These are phyloP conservation scores for Talaromyces trachyspermus DNA, from an alignment of 495 filamentous ascomycete species.

Conservation along the genomic window DNA sequence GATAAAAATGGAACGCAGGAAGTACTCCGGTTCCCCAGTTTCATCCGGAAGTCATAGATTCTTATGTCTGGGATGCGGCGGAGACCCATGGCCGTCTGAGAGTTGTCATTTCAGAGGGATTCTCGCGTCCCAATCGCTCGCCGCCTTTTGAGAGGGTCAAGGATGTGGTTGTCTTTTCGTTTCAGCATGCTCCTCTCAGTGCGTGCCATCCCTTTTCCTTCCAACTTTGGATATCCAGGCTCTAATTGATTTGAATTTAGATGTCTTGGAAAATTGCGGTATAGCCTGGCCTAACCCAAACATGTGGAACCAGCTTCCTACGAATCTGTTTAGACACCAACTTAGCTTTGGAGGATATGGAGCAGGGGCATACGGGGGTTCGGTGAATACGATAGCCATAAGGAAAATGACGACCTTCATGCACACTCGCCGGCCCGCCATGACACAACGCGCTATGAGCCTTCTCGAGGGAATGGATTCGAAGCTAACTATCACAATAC, in stretches of 20 bases:
- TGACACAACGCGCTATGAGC: constrained; percentile 7
- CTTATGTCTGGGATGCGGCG: constrained; percentile 64
- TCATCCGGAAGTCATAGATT: constrained; percentile 60
- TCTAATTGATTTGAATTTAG: no score
- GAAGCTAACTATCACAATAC: constrained; percentile 16
- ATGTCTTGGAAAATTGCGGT: constrained; percentile 65
- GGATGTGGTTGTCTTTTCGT: constrained; percentile 72
- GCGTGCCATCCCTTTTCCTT: constrained; percentile 16
- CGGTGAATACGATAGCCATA: constrained; percentile 11
- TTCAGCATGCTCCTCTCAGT: constrained; percentile 81
- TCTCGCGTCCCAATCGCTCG: constrained; percentile 37
- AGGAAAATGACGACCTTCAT: constrained; percentile 36
- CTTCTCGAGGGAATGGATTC: constrained; percentile 8
- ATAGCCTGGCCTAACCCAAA: constrained; percentile 75
- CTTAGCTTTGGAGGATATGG: constrained; percentile 12
- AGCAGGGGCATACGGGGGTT: constrained; percentile 4
- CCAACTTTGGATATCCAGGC: no score
- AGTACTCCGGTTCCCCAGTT: constrained; percentile 67
- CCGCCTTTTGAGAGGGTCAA: constrained; percentile 61
- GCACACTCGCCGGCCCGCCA: constrained; percentile 43
- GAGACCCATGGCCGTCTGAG: constrained; percentile 69
- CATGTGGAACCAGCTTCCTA: constrained; percentile 56
- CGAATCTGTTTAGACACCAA: constrained; percentile 29
- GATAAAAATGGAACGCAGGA: constrained; percentile 55
- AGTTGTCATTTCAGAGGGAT: constrained; percentile 71